Evolutionary conservation across 2,329 filamentous ascomycete species (phyloP).

Genomic region (Xylaria sp.): DNA sequence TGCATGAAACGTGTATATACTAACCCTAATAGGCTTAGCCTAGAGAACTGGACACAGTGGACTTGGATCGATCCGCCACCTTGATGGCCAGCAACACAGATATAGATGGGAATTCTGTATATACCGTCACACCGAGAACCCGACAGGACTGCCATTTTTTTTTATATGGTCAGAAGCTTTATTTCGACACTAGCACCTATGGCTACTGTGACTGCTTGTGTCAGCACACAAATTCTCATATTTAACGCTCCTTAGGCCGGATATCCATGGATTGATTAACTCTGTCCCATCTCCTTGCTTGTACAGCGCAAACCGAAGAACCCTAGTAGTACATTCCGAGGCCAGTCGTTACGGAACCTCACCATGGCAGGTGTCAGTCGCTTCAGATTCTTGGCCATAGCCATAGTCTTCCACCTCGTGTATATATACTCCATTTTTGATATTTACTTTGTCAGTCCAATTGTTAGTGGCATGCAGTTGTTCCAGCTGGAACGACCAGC

Average conservation of each 20-base stretch:
- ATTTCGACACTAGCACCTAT: constrained; percentile 13
- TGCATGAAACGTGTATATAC: neutral
- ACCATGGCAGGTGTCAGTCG: constrained; percentile 70
- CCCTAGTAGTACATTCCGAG: neutral
- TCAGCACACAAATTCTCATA: neutral
- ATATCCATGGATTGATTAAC: constrained; percentile 22
- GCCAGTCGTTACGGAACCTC: constrained; percentile 29
- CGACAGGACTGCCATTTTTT: neutral
- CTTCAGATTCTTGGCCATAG: constrained; percentile 86
- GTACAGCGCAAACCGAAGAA: constrained; percentile 5
- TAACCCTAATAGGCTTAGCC: constrained; percentile 21
- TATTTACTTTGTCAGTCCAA: constrained; percentile 98
- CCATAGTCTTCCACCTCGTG: constrained; percentile 90
- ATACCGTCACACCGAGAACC: constrained; percentile 16
- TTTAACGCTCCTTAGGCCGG: constrained; percentile 25
- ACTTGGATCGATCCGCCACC: constrained; percentile 21
- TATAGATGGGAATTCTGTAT: too few species aligned
- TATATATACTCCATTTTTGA: constrained; percentile 98
- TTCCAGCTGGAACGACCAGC: constrained; percentile 74
- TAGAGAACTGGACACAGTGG: constrained; percentile 26
- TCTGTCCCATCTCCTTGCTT: neutral
- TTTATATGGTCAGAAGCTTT: constrained; percentile 16
- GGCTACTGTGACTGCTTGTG: constrained; percentile 14
- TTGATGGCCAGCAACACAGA: constrained; percentile 34
- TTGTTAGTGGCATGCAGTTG: constrained; percentile 93